These are phyloP conservation scores for Didymellaceae sp. DNA, from an alignment of 2,329 filamentous ascomycete genomes.

Conservation along the genomic window DNA sequence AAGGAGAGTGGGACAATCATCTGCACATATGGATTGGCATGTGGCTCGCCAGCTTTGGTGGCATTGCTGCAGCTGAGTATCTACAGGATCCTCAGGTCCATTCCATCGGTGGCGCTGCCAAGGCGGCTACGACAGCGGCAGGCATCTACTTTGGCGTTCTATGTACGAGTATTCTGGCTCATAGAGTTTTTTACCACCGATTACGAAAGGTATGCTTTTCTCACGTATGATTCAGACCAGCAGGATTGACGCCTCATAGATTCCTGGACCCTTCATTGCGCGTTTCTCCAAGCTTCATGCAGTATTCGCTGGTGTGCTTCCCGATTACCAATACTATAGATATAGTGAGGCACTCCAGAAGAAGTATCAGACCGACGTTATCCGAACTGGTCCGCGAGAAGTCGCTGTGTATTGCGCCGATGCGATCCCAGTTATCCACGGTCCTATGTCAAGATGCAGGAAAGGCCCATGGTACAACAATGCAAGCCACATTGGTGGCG, in stretches of 20 bases:
- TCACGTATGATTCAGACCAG: too few relatives aligned
- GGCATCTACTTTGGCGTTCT: conserved; percentile 33
- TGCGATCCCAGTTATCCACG: conserved; percentile 39
- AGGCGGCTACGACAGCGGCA: conserved; percentile 17
- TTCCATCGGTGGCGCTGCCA: conserved; percentile 18
- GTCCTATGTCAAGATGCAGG: conserved; percentile 36
- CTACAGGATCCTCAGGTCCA: conserved; percentile 15
- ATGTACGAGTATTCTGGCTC: conserved; percentile 45
- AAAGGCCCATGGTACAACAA: conserved; percentile 40
- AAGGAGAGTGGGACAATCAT: conserved; percentile 34
- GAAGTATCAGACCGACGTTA: conserved; percentile 40
- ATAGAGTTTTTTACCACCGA: conserved; percentile 52
- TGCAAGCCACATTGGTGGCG: conserved; percentile 23
- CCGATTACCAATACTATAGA: conserved; percentile 34
- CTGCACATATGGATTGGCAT: conserved; percentile 21
- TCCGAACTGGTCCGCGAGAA: conserved; percentile 45
- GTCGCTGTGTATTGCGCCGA: conserved; percentile 38
- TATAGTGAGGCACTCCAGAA: conserved; percentile 33
- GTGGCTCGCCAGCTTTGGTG: conserved; percentile 27
- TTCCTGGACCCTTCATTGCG: conserved; percentile 49
- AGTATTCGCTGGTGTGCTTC: conserved; percentile 30
- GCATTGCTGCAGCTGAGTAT: conserved; percentile 28
- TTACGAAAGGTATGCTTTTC: conserved; percentile 34
- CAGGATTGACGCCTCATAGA: conserved; percentile 23
- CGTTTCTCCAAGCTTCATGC: conserved; percentile 50